phyloP scores from a whole-genome alignment of 805 yeast species.

The Wickerhamiella australiensis region DNA sequence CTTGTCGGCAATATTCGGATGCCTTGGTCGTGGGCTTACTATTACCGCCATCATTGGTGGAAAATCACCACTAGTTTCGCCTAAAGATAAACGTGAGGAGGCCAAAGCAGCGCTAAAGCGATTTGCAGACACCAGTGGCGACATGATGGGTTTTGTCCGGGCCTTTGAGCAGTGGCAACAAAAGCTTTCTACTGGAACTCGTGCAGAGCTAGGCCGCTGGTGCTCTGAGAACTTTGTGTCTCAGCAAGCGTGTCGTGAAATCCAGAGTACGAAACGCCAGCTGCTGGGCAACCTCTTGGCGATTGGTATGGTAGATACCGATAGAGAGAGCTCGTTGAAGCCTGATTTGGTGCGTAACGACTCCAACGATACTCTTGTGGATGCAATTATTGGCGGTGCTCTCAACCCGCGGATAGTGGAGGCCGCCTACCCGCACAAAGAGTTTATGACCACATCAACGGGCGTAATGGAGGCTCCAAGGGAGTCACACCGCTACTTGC shows the following conservation, averaged over 20 bases:
- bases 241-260: slow-evolving; percentile 52
- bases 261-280: slow-evolving; percentile 58
- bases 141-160: slow-evolving; percentile 52
- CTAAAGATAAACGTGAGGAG: slow-evolving; percentile 49
- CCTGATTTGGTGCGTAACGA: slow-evolving; percentile 30
- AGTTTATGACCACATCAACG: slow-evolving; percentile 50
- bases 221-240: slow-evolving; percentile 52
- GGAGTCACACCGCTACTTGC: slow-evolving; percentile 58
- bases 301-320: slow-evolving; percentile 58
- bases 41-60: slow-evolving; percentile 65
- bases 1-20: slow-evolving; percentile 71
- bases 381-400: slow-evolving; percentile 66
- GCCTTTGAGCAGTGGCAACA: slow-evolving; percentile 45
- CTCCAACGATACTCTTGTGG: slow-evolving; percentile 43
- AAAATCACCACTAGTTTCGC: slow-evolving; percentile 60
- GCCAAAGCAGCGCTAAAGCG: slow-evolving; percentile 34
- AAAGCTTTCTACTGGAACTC: slow-evolving; percentile 22
- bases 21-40: slow-evolving; percentile 64
- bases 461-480: slow-evolving; percentile 85
- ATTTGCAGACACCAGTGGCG: slow-evolving; percentile 44
- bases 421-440: slow-evolving; percentile 72
- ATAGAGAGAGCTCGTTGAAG: slow-evolving; percentile 29
- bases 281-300: slow-evolving; percentile 61
- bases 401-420: slow-evolving; percentile 74
- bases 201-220: slow-evolving; percentile 31